These are phyloP conservation scores for Microcyclospora pomicola DNA, from an alignment of 2,329 filamentous ascomycete species.

Conservation along the genomic window DNA sequence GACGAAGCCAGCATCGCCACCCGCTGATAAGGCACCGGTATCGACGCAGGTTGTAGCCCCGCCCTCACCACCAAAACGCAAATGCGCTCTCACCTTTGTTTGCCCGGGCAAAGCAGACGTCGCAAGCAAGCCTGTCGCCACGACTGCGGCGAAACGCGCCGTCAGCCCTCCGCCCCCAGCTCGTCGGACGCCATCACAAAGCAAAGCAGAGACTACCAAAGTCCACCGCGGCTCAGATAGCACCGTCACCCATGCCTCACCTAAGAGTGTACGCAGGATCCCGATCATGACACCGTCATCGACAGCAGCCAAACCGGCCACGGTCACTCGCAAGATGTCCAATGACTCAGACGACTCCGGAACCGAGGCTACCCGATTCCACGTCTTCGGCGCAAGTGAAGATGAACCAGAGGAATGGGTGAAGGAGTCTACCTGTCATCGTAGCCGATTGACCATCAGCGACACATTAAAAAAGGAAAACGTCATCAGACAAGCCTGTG, in stretches of 20 bases:
- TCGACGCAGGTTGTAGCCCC: conserved; percentile 11
- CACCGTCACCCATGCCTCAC: conserved; percentile 36
- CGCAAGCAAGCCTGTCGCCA: conserved; percentile 18
- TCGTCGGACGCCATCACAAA: conserved; percentile 6
- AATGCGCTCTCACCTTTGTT: conserved; percentile 59
- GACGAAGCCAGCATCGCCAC: conserved; percentile 24
- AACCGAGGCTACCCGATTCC: conserved; percentile 52
- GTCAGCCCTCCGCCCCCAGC: conserved; percentile 29
- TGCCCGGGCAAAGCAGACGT: conserved; percentile 44
- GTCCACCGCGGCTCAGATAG: conserved; percentile 37
- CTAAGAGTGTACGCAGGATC: conserved; percentile 28
- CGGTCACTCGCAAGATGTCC: conserved; percentile 17
- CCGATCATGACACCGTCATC: conserved; percentile 9
- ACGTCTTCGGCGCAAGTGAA: conserved; percentile 79
- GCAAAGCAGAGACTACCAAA: conserved; percentile 5
- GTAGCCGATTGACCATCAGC: conserved; percentile 66
- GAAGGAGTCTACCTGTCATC: conserved; percentile 49
- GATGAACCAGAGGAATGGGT: conserved; percentile 87
- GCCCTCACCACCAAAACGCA: conserved; percentile 34
- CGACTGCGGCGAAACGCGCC: conserved; percentile 18
- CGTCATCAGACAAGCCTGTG: conserved; percentile 67
- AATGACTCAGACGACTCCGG: conserved; percentile 27
- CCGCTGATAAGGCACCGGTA: conserved; percentile 15
- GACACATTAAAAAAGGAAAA: conserved; percentile 87
- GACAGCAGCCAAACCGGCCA: conserved; percentile 3